Conservation (phyloP, 495 filamentous ascomycete genomes). For the Neurospora sp. region DNA sequence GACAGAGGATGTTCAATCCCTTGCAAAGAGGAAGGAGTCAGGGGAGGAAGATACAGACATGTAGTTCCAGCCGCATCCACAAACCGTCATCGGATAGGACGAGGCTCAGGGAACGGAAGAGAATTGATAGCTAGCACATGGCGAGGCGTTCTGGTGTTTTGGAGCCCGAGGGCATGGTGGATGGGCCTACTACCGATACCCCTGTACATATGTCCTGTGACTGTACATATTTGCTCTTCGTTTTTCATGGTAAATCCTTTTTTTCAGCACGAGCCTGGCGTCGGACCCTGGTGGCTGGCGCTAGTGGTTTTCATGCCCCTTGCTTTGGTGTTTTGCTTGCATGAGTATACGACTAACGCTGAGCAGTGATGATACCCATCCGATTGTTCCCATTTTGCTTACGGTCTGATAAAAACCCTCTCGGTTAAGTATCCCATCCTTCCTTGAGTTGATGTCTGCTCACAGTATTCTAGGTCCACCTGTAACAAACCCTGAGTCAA, state of each 20-base stretch:
- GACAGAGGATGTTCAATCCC: slow-evolving; percentile 19
- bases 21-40: slow-evolving; percentile 25
- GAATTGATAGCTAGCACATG: slow-evolving; percentile 12
- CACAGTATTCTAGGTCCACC: background rate
- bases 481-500: background rate
- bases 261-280: background rate
- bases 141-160: slow-evolving; percentile 16
- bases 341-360: background rate
- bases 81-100: slow-evolving; percentile 27
- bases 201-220: slow-evolving; percentile 19
- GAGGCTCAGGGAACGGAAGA: slow-evolving; percentile 26
- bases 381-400: background rate
- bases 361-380: background rate
- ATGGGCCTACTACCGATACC: slow-evolving; percentile 17
- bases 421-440: background rate
- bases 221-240: slow-evolving; percentile 17
- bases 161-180: slow-evolving; percentile 5
- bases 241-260: slow-evolving; percentile 6
- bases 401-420: background rate
- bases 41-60: slow-evolving; percentile 10
- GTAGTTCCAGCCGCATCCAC: slow-evolving; percentile 24
- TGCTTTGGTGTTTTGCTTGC: background rate
- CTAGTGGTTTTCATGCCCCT: background rate
- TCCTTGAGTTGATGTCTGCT: background rate
- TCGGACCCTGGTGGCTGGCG: background rate